Evolutionary conservation across 345 rosid species (phyloP), one percentile per base, ranked within the genome.

Genomic region (Hypericum androsaemum): DNA sequence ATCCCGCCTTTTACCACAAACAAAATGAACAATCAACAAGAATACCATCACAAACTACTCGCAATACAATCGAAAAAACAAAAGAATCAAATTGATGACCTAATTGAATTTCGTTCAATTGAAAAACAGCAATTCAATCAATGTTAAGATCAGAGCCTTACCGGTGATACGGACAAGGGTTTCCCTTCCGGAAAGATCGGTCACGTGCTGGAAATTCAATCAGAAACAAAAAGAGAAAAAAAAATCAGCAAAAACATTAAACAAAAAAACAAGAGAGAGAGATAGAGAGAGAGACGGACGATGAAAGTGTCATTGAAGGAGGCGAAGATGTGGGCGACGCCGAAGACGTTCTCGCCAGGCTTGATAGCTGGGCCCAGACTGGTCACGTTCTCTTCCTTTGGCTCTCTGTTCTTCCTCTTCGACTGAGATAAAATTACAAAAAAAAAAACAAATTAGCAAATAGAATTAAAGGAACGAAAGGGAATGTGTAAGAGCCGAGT

Each of bases 271-370:
- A 35, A 36, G 12, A 36, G 12, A 10, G 8, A n/a, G 15, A 35
- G 12, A 51, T 0, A 37, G 37, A 32, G 32, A 7, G 10, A 15
- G 22, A 22, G 10, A 50, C 54, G 36, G 9, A 51, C 54, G 14
- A 51, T 51, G 41, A 51, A 51, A 9, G 54, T 51, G 54, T 51
- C 54, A 6, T 51, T 51, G 17, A 51, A 51, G 6, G 54, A 51
- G 12, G 54, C 54, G 13, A 35, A 51, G 38, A 51, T 51, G 54
- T 51, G 54, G 7, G 36, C 55, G 41, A 22, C 5, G 8, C 13
- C 22, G 7, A 8, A 45, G 32, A 22, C 32, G 32, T 22, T 22
- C 32, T 22, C 32, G 32, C 32, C 32, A 22, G 1, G 2, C 4
- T 22, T 22, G 32, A 22, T 4, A 22, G 32, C 32, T 22, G 32